A percentile compares a stretch with the other conserved stretches of the same genome.
Evolutionary conservation across 202 grass and related monocot genomes (phyloP).

Genomic region (Carex arenaria): DNA sequence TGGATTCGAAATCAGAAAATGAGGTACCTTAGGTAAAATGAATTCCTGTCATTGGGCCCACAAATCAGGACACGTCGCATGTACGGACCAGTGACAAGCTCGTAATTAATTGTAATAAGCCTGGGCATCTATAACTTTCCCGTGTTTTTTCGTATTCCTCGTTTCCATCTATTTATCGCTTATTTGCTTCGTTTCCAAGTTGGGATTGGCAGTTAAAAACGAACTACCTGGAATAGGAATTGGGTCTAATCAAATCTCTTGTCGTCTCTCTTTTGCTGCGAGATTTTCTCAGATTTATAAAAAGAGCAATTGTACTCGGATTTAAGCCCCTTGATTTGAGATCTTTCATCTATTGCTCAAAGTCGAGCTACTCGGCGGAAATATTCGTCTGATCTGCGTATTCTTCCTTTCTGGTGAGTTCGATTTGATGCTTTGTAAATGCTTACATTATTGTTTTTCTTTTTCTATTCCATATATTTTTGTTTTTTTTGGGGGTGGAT

Average conservation of each 20-base stretch:
- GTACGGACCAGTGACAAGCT: not conserved
- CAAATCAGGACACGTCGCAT: not conserved
- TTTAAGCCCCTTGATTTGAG: not conserved
- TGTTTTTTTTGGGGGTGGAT: not conserved
- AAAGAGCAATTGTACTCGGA: not conserved
- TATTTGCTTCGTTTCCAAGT: constrained; percentile 1
- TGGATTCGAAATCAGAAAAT: too few relatives aligned
- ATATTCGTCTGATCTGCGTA: not conserved
- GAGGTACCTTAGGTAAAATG: too few relatives aligned
- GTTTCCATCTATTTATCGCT: constrained; percentile 8
- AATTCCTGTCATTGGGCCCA: not conserved
- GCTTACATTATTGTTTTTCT: not conserved
- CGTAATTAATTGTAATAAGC: not conserved
- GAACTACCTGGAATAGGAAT: not conserved
- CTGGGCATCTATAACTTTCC: not conserved
- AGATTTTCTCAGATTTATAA: not conserved
- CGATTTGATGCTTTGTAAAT: not conserved
- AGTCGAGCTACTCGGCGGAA: not conserved
- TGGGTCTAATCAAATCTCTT: not conserved
- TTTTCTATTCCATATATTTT: not conserved
- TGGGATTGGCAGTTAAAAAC: not conserved
- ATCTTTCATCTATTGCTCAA: not conserved
- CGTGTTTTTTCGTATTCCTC: not conserved
- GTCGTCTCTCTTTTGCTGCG: not conserved
- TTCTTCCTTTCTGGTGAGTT: constrained; percentile 14